Evolutionary conservation across 345 rosid genomes (phyloP).

Genomic region (Salix brachista): DNA sequence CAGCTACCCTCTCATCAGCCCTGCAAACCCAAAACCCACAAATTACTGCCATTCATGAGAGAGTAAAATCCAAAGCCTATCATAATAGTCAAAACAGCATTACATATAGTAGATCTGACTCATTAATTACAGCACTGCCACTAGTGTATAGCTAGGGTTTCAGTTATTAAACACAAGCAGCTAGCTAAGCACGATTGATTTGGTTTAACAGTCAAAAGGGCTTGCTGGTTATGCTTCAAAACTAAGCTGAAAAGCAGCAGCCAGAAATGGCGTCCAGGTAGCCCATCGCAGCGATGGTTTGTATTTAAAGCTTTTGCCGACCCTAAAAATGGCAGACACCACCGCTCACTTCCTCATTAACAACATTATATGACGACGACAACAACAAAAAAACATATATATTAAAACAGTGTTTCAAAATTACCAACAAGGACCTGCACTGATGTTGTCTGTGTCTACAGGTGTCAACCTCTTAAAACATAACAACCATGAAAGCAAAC

Average conservation of each 20-base stretch:
- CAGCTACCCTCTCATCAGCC: slow-evolving; percentile 31
- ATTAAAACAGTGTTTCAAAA: slow-evolving; percentile 37
- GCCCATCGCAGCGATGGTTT: slow-evolving; percentile 24
- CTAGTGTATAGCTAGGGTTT: too few species aligned
- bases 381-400: slow-evolving; percentile 4
- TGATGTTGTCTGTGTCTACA: slow-evolving; percentile 34
- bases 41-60: not conserved
- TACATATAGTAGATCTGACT: too few species aligned
- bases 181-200: not conserved
- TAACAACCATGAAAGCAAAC: slow-evolving; percentile 4
- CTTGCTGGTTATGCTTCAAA: slow-evolving; percentile 28
- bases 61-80: not conserved
- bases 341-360: slow-evolving; percentile 9
- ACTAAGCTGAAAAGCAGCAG: slow-evolving; percentile 19
- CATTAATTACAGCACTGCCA: too few species aligned
- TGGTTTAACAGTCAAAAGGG: not conserved
- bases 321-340: slow-evolving; percentile 40
- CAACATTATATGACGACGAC: slow-evolving; percentile 19
- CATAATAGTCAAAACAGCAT: not conserved
- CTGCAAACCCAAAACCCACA: slow-evolving; percentile 36
- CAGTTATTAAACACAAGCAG: too few species aligned
- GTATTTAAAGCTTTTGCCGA: slow-evolving; percentile 31
- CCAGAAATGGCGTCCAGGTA: slow-evolving; percentile 21
- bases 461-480: slow-evolving; percentile 49
- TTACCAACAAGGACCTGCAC: slow-evolving; percentile 33